Evolutionary conservation across 306 rosid genomes (phyloP), one percentile per base, ranked within the genome.

Genomic region (Corylus heterophylla): DNA sequence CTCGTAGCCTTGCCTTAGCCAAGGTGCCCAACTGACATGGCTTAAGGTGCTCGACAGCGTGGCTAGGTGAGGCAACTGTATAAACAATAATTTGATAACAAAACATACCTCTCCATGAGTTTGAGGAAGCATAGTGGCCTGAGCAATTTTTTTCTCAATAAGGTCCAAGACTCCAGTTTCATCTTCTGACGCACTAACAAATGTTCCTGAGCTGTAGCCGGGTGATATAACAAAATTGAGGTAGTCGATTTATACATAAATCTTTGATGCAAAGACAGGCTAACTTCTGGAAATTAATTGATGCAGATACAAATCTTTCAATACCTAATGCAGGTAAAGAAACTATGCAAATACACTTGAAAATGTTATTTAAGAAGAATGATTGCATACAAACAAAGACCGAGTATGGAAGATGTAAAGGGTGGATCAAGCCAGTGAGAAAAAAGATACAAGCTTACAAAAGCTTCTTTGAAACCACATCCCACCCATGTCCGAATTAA

Each of bases 61-160:
- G 45, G 45, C 8, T 42, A 42, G 8, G 8, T 42, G 45, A 42
- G 45, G 45, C 45, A 42, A 42, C 12, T 37, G 25, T n/a, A 79
- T 16, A 58, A 67, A 67, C 27, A 31, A 44, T 37, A 50, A 55
- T 42, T 59, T 50, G 59, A 58, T 18, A 8, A 49, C 0, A 75
- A 67, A 45, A 75, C 62, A 52, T 76, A 88, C 94, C 87, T 90
- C 94, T 76, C 94, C 89, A 50, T 88, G 84, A 49, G 54, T 69
- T 74, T 54, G 84, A 54, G 90, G 94, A 54, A 90, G 55, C 89
- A 90, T 83, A 13, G 92, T 90, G 22, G 75, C 88, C 78, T 85
- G 85, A 3, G 94, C 87, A 72, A 88, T 88, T 86, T 90, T 90
- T 82, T 74, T 55, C 86, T 90, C 94, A 82, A 90, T 80, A 16